Conservation (phyloP, 2,329 filamentous ascomycete species). For the Aspergillus sp. region DNA sequence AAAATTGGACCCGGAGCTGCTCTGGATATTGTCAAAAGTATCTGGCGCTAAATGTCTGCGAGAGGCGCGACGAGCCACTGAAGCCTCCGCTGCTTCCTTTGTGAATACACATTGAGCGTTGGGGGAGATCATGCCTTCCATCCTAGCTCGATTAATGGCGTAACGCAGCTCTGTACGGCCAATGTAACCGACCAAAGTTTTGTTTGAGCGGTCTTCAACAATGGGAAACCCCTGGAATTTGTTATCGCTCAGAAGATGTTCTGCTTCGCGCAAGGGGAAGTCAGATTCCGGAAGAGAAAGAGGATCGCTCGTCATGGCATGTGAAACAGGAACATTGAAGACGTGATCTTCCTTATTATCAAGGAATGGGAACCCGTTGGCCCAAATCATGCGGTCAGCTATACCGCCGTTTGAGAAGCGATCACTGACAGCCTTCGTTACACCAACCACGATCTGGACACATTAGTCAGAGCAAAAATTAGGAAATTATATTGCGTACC, state of each 20-base stretch:
- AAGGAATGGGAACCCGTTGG: conserved; percentile 93
- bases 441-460: conserved; percentile 79
- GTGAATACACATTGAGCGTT: conserved; percentile 73
- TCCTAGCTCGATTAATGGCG: conserved; percentile 77
- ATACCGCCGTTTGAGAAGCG: conserved; percentile 95
- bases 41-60: conserved; percentile 38
- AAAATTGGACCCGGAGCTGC: conserved; percentile 55
- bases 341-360: conserved; percentile 98
- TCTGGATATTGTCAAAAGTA: conserved; percentile 61
- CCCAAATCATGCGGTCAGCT: conserved; percentile 98
- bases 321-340: conserved; percentile 89
- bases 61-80: conserved; percentile 32
- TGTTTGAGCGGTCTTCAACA: conserved; percentile 70
- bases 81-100: conserved; percentile 48
- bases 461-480: conserved; percentile 4
- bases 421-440: conserved; percentile 90
- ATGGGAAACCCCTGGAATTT: conserved; percentile 92
- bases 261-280: conserved; percentile 72
- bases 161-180: conserved; percentile 89
- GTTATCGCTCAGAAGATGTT: conserved; percentile 72
- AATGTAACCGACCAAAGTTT: conserved; percentile 83
- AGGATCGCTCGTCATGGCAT: conserved; percentile 79
- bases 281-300: conserved; percentile 73
- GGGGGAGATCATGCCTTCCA: conserved; percentile 64
- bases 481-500: conserved; percentile 45